A percentile compares a stretch with the other conserved stretches of the same genome.
These are phyloP conservation scores for Dryas alaskensis DNA, from an alignment of 306 rosid genomes.

Conservation along the genomic window DNA sequence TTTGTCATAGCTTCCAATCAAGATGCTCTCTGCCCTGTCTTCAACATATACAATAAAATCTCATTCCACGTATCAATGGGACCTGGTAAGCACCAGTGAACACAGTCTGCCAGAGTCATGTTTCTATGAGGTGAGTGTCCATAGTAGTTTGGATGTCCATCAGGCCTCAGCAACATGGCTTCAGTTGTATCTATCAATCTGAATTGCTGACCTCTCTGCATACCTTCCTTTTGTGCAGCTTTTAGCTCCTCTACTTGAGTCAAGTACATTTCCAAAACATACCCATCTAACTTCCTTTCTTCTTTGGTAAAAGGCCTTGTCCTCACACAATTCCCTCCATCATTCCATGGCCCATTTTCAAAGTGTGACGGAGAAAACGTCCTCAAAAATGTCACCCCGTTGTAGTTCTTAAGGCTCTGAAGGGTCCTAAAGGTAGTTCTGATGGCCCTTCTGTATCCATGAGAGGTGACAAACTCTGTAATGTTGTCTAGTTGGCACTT, in stretches of 20 bases:
- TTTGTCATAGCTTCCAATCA: slow-evolving; percentile 9
- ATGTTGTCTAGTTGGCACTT: slow-evolving; percentile 44
- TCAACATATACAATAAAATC: slow-evolving; percentile 57
- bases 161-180: slow-evolving; percentile 74
- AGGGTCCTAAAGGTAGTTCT: slow-evolving; percentile 54
- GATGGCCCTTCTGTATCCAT: slow-evolving; percentile 66
- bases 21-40: slow-evolving; percentile 12
- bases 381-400: slow-evolving; percentile 73
- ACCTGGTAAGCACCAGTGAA: slow-evolving; percentile 91
- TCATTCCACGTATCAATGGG: slow-evolving; percentile 94
- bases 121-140: slow-evolving; percentile 49
- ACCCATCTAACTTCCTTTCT: slow-evolving; percentile 37
- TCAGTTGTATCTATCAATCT: slow-evolving; percentile 61
- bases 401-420: slow-evolving; percentile 35
- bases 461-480: slow-evolving; percentile 32
- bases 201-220: slow-evolving; percentile 49
- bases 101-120: slow-evolving; percentile 57
- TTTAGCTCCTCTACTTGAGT: slow-evolving; percentile 58
- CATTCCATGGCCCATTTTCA: slow-evolving; percentile 82
- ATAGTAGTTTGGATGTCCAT: slow-evolving; percentile 79
- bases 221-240: slow-evolving; percentile 45
- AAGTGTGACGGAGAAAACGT: slow-evolving; percentile 89
- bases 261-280: slow-evolving; percentile 35
- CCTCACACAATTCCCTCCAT: slow-evolving; percentile 80
- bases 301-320: slow-evolving; percentile 54